Evolutionary conservation across 805 yeast species (phyloP).

Genomic region (Candida nonsorbophila): DNA sequence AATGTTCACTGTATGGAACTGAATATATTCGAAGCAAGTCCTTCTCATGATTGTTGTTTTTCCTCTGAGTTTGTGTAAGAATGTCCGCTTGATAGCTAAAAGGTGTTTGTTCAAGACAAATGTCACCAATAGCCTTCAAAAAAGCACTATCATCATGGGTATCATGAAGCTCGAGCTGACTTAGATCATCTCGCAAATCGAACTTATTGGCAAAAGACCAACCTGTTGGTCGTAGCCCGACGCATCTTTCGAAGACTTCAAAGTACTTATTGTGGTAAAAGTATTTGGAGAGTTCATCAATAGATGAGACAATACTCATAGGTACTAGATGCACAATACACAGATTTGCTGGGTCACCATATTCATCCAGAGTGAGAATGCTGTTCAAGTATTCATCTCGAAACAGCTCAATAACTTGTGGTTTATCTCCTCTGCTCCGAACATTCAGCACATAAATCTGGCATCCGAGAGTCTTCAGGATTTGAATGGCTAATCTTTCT

Average conservation of each 20-base stretch:
- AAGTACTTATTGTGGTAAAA: conserved; percentile 42
- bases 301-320: conserved; percentile 48
- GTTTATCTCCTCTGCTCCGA: conserved; percentile 39
- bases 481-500: conserved; percentile 70
- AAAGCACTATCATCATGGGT: too few species aligned
- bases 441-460: conserved; percentile 51
- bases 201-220: conserved; percentile 55
- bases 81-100: conserved; percentile 16
- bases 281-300: conserved; percentile 43
- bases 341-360: conserved; percentile 44
- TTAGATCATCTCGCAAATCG: too few species aligned
- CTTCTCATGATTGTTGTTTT: conserved; percentile 14
- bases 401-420: conserved; percentile 38
- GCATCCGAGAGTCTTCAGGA: conserved; percentile 47
- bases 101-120: conserved; percentile 6
- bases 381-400: conserved; percentile 36
- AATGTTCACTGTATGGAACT: conserved; percentile 92
- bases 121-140: conserved; percentile 6
- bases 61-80: conserved; percentile 19
- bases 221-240: conserved; percentile 86
- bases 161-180: too few species aligned
- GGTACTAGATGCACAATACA: conserved; percentile 63
- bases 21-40: conserved; percentile 40
- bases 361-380: conserved; percentile 22
- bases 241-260: conserved; percentile 48